Conservation (phyloP, 305 asterid genomes). For the Fraxinus velutina region DNA sequence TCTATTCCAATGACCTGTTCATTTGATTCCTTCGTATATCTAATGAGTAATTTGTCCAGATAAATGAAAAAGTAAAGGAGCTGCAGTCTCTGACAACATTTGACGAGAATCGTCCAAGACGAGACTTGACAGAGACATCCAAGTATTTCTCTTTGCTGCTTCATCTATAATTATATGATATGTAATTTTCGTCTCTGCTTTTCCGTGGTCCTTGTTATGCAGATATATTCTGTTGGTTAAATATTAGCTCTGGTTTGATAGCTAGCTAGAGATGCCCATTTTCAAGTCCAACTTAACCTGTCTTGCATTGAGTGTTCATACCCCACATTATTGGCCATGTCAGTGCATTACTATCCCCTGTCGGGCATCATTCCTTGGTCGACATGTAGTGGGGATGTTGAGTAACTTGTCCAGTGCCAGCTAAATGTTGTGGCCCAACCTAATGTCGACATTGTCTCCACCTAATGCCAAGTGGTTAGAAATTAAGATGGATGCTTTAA, state of each 20-base stretch:
- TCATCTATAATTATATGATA: conserved; percentile 19
- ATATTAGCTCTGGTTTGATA: conserved; percentile 3
- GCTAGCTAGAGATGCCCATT: not conserved
- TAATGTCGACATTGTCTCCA: not conserved
- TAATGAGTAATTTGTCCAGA: conserved; percentile 36
- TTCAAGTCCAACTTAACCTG: not conserved
- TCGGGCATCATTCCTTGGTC: not conserved
- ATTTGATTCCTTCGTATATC: conserved; percentile 4
- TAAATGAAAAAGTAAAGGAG: conserved; percentile 64
- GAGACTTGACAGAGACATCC: conserved; percentile 41
- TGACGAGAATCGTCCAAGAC: conserved; percentile 39
- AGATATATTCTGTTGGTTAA: not conserved
- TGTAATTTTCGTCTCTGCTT: conserved; percentile 11
- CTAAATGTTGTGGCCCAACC: not conserved
- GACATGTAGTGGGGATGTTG: not conserved
- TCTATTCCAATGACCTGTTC: conserved; percentile 19
- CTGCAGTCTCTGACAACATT: conserved; percentile 43
- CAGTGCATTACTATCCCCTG: conserved; percentile 9
- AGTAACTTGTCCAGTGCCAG: not conserved
- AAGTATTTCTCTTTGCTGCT: conserved; percentile 49
- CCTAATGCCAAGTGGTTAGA: conserved; percentile 7
- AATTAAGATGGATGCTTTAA: not conserved
- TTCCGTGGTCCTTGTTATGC: conserved; percentile 2
- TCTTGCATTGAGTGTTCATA: conserved; percentile 1
- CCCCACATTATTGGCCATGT: not conserved